Evolutionary conservation across 2,329 filamentous ascomycete genomes (phyloP).

Genomic region (Fusarium avenaceum): DNA sequence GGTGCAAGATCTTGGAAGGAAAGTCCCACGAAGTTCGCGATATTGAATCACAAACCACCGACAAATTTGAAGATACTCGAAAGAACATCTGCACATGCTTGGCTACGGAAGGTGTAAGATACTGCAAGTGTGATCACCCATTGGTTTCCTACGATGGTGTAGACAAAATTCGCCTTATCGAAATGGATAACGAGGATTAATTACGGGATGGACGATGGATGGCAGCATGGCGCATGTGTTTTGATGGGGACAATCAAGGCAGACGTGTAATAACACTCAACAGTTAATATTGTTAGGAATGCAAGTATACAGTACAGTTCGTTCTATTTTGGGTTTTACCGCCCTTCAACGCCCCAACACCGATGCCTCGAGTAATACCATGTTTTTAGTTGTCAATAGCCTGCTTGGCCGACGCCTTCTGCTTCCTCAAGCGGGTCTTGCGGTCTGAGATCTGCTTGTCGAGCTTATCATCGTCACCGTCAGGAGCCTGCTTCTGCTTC

Average conservation of each 20-base stretch:
- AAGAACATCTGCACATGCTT: not conserved
- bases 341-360: constrained; percentile 53
- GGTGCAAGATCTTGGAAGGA: not conserved
- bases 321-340: constrained; percentile 43
- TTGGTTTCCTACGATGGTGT: not conserved
- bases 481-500: constrained; percentile 54
- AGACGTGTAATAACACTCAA: constrained; percentile 44
- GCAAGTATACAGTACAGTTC: constrained; percentile 39
- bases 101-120: not conserved
- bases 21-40: not conserved
- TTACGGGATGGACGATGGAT: not conserved
- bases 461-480: constrained; percentile 66
- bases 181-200: not conserved
- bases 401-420: constrained; percentile 69
- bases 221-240: not conserved
- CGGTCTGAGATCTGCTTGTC: constrained; percentile 72
- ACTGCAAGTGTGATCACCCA: not conserved
- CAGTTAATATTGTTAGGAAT: constrained; percentile 38
- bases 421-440: constrained; percentile 70
- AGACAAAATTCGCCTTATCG: not conserved
- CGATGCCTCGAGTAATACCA: constrained; percentile 47
- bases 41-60: not conserved
- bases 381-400: constrained; percentile 60
- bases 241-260: not conserved
- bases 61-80: not conserved